These are phyloP conservation scores for Podospora fimiseda DNA, from an alignment of 495 filamentous ascomycete genomes.

Conservation along the genomic window DNA sequence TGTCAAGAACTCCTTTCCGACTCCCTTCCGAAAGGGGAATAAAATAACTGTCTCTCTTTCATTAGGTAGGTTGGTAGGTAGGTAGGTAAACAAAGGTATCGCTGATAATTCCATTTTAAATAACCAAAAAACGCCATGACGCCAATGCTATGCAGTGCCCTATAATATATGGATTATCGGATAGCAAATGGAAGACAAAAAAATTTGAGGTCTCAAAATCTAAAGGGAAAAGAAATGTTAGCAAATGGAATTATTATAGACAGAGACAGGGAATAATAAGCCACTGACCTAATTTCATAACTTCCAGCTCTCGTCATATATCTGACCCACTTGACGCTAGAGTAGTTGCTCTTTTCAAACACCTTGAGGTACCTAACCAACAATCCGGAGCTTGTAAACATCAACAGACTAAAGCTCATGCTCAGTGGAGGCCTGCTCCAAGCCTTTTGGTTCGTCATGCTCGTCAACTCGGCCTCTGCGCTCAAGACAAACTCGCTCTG, in stretches of 20 bases:
- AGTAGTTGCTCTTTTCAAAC: constrained; percentile 99
- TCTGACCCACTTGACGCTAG: constrained; percentile 96
- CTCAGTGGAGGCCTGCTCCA: constrained; percentile 93
- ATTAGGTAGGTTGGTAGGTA: no score
- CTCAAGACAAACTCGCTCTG: constrained; percentile 91
- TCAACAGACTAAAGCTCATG: constrained; percentile 85
- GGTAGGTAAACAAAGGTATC: no score
- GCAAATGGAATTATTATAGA: neutral
- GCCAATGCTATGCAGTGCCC: constrained; percentile 17
- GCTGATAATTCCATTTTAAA: neutral
- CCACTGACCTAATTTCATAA: constrained; percentile 66
- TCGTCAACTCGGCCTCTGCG: constrained; percentile 86
- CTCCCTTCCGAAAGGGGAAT: no score
- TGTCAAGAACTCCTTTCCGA: no score
- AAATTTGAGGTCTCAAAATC: constrained; percentile 17
- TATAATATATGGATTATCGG: neutral
- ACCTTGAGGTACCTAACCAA: constrained; percentile 96
- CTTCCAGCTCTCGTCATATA: constrained; percentile 96
- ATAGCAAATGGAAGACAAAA: neutral
- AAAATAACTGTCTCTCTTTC: no score
- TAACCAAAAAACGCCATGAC: constrained; percentile 7
- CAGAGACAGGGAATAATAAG: neutral
- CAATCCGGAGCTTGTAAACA: constrained; percentile 94
- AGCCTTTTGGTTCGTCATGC: constrained; percentile 97
- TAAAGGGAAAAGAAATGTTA: constrained; percentile 1